A percentile compares a stretch with the other conserved stretches of the same genome.
phyloP scores from a whole-genome alignment of 2,329 filamentous ascomycete species.

The Ophiostoma sp. region DNA sequence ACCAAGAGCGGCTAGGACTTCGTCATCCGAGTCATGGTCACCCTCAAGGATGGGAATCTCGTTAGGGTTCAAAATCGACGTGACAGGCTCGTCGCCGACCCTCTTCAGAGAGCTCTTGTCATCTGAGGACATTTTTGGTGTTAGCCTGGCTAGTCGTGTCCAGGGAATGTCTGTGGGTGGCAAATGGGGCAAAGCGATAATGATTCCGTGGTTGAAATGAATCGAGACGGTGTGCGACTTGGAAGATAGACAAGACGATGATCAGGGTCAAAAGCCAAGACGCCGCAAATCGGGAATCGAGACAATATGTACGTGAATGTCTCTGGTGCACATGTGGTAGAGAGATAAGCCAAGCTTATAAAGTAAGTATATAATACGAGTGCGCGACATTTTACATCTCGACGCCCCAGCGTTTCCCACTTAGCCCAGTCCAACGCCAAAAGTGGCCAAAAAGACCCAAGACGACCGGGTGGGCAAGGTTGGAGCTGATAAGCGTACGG shows the following conservation, averaged over 20 bases:
- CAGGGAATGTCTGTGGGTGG: not conserved
- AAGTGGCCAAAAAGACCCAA: conserved; percentile 12
- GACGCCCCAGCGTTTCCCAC: not conserved
- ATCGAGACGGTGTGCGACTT: not conserved
- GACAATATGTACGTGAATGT: not conserved
- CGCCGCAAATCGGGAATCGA: not conserved
- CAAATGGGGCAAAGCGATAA: too few species aligned
- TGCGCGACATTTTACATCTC: conserved; percentile 7
- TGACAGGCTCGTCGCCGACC: conserved; percentile 25
- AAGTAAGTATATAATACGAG: not conserved
- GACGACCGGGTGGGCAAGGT: not conserved
- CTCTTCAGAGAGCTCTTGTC: conserved; percentile 19
- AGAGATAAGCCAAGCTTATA: conserved; percentile 1
- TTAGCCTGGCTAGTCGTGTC: too few species aligned
- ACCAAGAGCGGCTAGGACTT: conserved; percentile 56
- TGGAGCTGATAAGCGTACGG: conserved; percentile 3
- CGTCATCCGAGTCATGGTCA: conserved; percentile 43
- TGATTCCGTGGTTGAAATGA: not conserved
- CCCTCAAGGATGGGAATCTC: conserved; percentile 24
- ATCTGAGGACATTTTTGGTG: conserved; percentile 14
- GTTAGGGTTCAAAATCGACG: conserved; percentile 23
- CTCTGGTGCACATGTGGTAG: not conserved
- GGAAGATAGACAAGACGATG: not conserved
- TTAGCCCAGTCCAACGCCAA: not conserved
- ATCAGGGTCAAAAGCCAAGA: not conserved